Conservation (phyloP, 2,329 filamentous ascomycete species). For the Domatiomyces globalis region DNA sequence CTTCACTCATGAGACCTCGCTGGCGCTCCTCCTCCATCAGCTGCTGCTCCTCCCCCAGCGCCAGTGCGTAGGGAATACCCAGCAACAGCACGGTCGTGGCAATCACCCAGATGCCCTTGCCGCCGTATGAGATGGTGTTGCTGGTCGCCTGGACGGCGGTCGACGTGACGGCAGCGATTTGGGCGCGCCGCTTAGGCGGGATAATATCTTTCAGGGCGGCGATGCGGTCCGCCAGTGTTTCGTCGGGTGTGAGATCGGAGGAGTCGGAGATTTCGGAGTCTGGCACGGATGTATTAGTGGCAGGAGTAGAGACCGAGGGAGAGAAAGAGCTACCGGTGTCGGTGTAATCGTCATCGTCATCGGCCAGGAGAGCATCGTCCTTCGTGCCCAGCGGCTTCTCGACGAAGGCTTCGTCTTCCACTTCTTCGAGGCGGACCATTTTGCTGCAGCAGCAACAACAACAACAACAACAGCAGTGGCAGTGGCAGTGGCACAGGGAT, state of each 20-base stretch:
- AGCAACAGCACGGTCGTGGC: conserved; percentile 79
- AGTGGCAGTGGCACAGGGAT: neutral
- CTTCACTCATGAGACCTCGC: conserved; percentile 77
- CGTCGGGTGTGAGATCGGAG: conserved; percentile 48
- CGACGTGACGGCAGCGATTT: conserved; percentile 46
- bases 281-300: conserved; percentile 43
- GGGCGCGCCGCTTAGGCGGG: conserved; percentile 56
- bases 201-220: conserved; percentile 62
- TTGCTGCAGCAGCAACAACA: conserved; percentile 6
- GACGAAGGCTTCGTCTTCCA: conserved; percentile 90
- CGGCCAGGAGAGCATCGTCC: conserved; percentile 39
- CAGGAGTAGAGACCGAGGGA: conserved; percentile 6
- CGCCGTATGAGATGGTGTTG: conserved; percentile 48
- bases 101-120: conserved; percentile 81
- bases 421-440: conserved; percentile 96
- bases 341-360: conserved; percentile 67
- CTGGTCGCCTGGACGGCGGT: conserved; percentile 31
- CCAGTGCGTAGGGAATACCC: conserved; percentile 84
- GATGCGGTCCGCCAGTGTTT: conserved; percentile 53
- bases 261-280: conserved; percentile 77
- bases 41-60: conserved; percentile 91
- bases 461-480: too few species aligned
- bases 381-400: conserved; percentile 50
- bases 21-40: conserved; percentile 95
- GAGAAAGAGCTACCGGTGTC: conserved; percentile 58